Conservation (phyloP, 2,329 filamentous ascomycete species). For the Arthroderma sp. region DNA sequence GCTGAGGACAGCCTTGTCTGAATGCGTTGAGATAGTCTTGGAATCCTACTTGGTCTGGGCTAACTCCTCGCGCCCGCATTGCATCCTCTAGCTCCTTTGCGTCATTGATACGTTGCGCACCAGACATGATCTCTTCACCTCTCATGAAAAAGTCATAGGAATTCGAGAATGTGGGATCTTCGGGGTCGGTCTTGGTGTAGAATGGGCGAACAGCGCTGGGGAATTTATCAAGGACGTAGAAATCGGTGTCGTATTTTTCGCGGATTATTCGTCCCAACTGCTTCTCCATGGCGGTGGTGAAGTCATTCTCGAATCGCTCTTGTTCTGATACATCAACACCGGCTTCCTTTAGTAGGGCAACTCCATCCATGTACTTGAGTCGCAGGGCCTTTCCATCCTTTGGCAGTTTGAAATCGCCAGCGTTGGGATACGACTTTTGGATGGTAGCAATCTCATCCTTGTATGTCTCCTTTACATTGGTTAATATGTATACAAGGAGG, state of each 20-base stretch:
- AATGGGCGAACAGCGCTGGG: conserved; percentile 78
- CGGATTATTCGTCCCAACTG: conserved; percentile 77
- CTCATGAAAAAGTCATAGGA: conserved; percentile 61
- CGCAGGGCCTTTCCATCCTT: conserved; percentile 37
- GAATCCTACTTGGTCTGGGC: conserved; percentile 46
- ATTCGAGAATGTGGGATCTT: conserved; percentile 53
- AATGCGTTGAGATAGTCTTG: conserved; percentile 53
- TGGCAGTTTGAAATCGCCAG: conserved; percentile 37
- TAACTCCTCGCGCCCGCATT: conserved; percentile 47
- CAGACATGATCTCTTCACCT: conserved; percentile 55
- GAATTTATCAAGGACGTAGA: conserved; percentile 96
- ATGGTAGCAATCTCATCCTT: conserved; percentile 33
- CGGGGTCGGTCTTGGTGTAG: conserved; percentile 71
- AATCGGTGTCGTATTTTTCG: conserved; percentile 84
- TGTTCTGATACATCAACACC: conserved; percentile 38
- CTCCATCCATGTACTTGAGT: conserved; percentile 38
- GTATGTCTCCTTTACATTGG: conserved; percentile 32
- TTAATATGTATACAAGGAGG: conserved; percentile 37
- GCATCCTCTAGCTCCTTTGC: conserved; percentile 44
- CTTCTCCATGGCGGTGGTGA: conserved; percentile 38
- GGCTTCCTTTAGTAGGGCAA: conserved; percentile 35
- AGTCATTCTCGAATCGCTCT: conserved; percentile 35
- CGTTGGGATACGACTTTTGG: conserved; percentile 37
- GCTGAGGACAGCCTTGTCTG: conserved; percentile 50
- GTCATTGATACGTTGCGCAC: conserved; percentile 53